A percentile compares a stretch with the other conserved stretches of the same genome.
These are phyloP conservation scores for Fusarium mundagurra DNA, from an alignment of 2,329 filamentous ascomycete genomes.

Conservation along the genomic window DNA sequence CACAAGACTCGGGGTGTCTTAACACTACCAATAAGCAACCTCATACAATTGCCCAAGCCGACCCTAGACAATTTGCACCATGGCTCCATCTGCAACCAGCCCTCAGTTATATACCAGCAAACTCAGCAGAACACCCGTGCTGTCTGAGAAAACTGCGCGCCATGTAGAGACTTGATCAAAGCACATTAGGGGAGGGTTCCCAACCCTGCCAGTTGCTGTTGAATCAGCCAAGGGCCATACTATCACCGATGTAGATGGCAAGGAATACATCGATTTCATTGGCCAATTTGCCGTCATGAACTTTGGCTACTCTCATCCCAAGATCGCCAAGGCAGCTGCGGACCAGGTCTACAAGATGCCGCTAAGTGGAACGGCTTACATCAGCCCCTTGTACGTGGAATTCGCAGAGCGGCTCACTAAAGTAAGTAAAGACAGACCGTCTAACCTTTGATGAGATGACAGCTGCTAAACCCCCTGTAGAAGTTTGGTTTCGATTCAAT, in stretches of 20 bases:
- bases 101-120: not conserved
- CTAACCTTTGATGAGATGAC: too few species aligned
- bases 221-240: not conserved
- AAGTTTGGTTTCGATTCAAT: not conserved
- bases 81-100: not conserved
- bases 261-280: not conserved
- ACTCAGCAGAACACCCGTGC: not conserved
- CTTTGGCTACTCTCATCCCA: not conserved
- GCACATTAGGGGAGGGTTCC: not conserved
- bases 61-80: rapidly evolving
- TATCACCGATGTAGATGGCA: not conserved
- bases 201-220: not conserved
- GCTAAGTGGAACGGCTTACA: not conserved
- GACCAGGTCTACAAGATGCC: not conserved
- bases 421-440: not conserved
- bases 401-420: not conserved
- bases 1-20: too few species aligned
- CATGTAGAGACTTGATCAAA: not conserved
- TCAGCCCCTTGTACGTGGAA: not conserved
- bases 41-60: not conserved
- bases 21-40: not conserved
- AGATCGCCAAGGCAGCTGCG: not conserved
- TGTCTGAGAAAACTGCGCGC: not conserved
- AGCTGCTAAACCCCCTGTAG: not conserved
- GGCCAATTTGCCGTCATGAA: not conserved